Evolutionary conservation across 345 rosid genomes (phyloP).

Genomic region (Hirschfeldia incana): DNA sequence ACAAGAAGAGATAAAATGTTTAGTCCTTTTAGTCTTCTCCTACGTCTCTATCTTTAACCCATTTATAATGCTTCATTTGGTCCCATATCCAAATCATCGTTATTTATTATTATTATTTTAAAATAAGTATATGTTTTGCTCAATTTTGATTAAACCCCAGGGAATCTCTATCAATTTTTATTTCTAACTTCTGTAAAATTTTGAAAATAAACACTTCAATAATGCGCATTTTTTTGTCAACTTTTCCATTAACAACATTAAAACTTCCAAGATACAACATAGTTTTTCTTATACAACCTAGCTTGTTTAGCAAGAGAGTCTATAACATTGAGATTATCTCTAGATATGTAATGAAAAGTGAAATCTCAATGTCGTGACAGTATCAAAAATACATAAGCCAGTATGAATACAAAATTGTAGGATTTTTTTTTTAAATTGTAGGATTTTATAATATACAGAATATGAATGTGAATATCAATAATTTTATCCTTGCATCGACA

Average conservation of each 20-base stretch:
- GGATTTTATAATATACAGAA: neutral
- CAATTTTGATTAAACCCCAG: neutral
- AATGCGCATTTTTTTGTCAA: neutral
- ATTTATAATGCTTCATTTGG: slow-evolving; percentile 34
- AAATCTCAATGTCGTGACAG: no score
- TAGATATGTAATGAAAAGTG: no score
- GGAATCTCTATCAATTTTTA: slow-evolving; percentile 29
- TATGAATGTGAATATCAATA: neutral
- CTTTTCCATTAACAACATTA: no score
- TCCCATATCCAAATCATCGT: slow-evolving; percentile 26
- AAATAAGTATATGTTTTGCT: neutral
- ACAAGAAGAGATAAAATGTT: neutral
- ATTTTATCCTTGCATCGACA: neutral
- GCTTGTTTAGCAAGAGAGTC: no score
- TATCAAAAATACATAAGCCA: no score
- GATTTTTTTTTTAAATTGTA: neutral
- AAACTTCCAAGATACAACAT: no score
- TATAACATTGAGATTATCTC: no score
- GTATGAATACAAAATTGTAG: no score
- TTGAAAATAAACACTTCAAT: neutral
- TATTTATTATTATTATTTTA: neutral
- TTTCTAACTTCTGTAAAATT: slow-evolving; percentile 23
- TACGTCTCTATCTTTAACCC: slow-evolving; percentile 12
- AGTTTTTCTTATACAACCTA: no score
- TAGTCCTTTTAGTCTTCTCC: slow-evolving; percentile 6